These are phyloP conservation scores for Geranium rotundifolium DNA, from an alignment of 345 rosid genomes.

Conservation along the genomic window DNA sequence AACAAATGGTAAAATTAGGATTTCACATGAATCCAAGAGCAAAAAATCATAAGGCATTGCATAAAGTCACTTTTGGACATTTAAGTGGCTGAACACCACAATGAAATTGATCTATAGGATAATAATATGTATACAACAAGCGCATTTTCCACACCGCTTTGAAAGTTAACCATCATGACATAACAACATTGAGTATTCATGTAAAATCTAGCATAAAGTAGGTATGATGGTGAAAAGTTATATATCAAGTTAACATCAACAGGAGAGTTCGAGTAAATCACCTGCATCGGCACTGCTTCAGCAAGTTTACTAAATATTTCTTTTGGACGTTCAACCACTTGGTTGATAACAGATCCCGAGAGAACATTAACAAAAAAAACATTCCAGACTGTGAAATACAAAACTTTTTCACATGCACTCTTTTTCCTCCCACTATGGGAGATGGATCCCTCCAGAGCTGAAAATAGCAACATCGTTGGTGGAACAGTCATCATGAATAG, in stretches of 20 bases:
- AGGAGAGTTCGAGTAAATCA: slow-evolving; percentile 10
- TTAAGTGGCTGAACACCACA: no score
- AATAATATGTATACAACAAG: no score
- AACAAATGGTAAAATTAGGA: neutral
- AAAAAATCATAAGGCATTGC: neutral
- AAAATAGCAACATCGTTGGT: slow-evolving; percentile 23
- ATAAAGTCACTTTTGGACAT: no score
- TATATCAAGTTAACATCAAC: neutral
- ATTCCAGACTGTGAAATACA: slow-evolving; percentile 29
- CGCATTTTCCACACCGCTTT: no score
- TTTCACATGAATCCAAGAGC: no score
- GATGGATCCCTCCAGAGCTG: slow-evolving; percentile 22
- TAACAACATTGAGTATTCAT: no score
- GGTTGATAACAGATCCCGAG: slow-evolving; percentile 55
- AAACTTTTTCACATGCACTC: slow-evolving; percentile 24
- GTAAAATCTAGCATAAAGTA: no score
- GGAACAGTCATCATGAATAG: slow-evolving; percentile 21
- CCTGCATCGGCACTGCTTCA: slow-evolving; percentile 69
- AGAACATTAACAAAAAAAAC: slow-evolving; percentile 28
- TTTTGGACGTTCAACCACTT: slow-evolving; percentile 47
- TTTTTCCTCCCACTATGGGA: slow-evolving; percentile 23
- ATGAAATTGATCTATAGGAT: no score
- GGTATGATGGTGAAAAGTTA: no score
- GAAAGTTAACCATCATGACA: no score
- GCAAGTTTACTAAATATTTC: slow-evolving; percentile 65